Evolutionary conservation across 345 rosid species (phyloP), one percentile per base, ranked within the genome.

Genomic region (Hevea brasiliensis): DNA sequence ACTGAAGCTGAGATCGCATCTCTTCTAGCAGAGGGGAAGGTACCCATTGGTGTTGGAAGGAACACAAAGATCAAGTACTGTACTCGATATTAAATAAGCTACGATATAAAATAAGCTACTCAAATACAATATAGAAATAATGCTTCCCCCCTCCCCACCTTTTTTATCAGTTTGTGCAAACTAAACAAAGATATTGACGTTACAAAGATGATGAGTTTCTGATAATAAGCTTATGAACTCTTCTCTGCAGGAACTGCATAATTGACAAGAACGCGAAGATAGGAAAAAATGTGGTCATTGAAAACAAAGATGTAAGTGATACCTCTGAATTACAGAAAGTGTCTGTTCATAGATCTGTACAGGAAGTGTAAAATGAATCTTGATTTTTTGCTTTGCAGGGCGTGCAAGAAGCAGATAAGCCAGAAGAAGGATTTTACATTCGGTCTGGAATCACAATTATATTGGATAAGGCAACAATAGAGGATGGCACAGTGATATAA

Each of bases 201-300:
- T 41, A 51, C 1, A 3, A 40, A 6, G 37, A 62, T 41, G 27
- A 18, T 42, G 7, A 18, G 26, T n/a, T 67, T 67, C 76, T 78
- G 37, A 83, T 41, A 15, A 6, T 40, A 51, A 55, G 64, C 20
- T 63, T 2, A 45, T 69, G 12, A n/a, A 53, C 57, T 70, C 59
- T 68, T 63, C 67, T 73, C 17, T 74, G 41, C 44, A 94, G 98
- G 91, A 90, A 89, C 73, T 92, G 98, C 85, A 90, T 94, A 61
- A 87, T 94, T 17, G 98, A 94, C 87, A 94, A 94, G 92, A 94
- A 94, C 21, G 91, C 88, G 2, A 92, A 86, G 87, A 89, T 94
- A 29, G 95, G 98, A 62, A 86, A 92, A 87, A 82, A 92, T 21
- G 98, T 92, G 79, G 67, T 87, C 77, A 90, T 94, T 71, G 23